Conservation (phyloP, 805 yeast species). For the Saturnispora hagleri region DNA sequence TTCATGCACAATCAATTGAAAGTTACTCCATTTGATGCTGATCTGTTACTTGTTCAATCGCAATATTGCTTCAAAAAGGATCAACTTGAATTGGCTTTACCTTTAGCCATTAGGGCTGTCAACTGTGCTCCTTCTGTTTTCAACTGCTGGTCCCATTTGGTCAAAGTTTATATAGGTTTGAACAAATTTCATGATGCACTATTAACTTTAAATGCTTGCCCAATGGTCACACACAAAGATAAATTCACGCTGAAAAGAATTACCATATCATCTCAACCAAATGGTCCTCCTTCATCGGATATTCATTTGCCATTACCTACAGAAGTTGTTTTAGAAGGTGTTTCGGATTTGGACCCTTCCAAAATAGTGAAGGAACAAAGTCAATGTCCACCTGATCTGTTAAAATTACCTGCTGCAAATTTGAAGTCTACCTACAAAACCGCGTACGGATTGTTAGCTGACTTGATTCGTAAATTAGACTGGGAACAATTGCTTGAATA, state of each 20-base stretch:
- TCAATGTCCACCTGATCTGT: conserved; percentile 42
- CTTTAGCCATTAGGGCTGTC: conserved; percentile 54
- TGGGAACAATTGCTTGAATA: conserved; percentile 60
- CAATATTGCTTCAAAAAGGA: conserved; percentile 46
- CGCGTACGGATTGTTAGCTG: conserved; percentile 54
- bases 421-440: conserved; percentile 48
- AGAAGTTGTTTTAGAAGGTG: conserved; percentile 64
- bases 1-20: conserved; percentile 38
- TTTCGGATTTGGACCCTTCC: conserved; percentile 54
- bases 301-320: conserved; percentile 70
- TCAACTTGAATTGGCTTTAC: conserved; percentile 47
- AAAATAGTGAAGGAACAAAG: conserved; percentile 60
- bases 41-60: conserved; percentile 46
- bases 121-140: conserved; percentile 69
- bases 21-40: conserved; percentile 40
- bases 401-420: conserved; percentile 60
- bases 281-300: conserved; percentile 41
- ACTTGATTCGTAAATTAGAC: conserved; percentile 56
- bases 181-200: conserved; percentile 66
- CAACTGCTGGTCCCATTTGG: conserved; percentile 62
- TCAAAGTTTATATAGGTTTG: conserved; percentile 50
- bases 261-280: conserved; percentile 12
- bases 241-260: conserved; percentile 53
- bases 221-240: conserved; percentile 71
- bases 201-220: conserved; percentile 67